phyloP scores from a whole-genome alignment of 1,139 yeast genomes.

The Taphrina flavorubra region DNA sequence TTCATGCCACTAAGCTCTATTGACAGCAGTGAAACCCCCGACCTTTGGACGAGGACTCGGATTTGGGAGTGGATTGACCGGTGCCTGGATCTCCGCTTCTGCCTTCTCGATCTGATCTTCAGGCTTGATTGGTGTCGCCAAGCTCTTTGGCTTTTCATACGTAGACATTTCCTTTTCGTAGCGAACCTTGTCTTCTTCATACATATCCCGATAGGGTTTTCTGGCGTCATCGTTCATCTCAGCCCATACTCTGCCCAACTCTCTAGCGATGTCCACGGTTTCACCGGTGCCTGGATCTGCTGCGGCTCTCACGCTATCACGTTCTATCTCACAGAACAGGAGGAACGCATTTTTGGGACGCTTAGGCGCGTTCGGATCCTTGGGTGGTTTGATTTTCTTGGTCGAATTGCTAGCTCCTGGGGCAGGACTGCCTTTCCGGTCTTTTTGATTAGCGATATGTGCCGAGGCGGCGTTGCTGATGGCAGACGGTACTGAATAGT shows the following conservation, averaged over 20 bases:
- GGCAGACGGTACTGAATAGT: constrained; percentile 1
- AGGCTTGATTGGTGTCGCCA: constrained; percentile 11
- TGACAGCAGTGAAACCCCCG: constrained; percentile 25
- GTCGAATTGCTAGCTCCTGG: constrained; percentile 83
- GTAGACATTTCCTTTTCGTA: constrained; percentile 75
- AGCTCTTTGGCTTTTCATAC: constrained; percentile 53
- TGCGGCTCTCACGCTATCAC: constrained; percentile 68
- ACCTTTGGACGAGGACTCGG: constrained; percentile 18
- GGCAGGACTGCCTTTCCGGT: constrained; percentile 53
- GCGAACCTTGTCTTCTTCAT: constrained; percentile 78
- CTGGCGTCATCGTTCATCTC: constrained; percentile 70
- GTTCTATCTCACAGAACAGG: constrained; percentile 78
- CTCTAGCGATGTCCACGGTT: constrained; percentile 69
- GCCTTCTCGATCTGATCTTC: constrained; percentile 1
- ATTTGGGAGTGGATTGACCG: not conserved
- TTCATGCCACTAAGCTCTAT: not conserved
- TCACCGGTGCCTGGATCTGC: constrained; percentile 56
- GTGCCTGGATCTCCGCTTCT: not conserved
- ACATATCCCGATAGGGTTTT: constrained; percentile 74
- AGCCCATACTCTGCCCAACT: constrained; percentile 88
- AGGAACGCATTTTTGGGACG: constrained; percentile 42
- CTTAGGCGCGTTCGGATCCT: constrained; percentile 34
- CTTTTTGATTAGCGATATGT: constrained; percentile 16
- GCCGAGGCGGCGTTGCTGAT: constrained; percentile 14
- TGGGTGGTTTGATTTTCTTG: constrained; percentile 52